Percentiles rank a stretch among this genome's conserved stretches.
Conservation (phyloP, 306 rosid species). For the Erythrophleum fordii region DNA sequence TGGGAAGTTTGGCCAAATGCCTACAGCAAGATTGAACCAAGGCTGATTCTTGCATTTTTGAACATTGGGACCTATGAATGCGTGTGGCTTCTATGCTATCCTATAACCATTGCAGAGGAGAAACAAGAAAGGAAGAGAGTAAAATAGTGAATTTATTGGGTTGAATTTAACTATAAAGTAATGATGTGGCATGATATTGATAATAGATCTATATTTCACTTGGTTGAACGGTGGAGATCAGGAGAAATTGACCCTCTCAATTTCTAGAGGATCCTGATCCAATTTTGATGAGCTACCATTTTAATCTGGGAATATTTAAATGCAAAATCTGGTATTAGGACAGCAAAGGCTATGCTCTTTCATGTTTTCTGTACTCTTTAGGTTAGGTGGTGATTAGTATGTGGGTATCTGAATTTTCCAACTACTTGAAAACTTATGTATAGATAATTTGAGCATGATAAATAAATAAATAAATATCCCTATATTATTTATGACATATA, state of each 20-base stretch:
- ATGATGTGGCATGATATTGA: background rate
- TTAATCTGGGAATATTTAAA: background rate
- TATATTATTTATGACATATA: background rate
- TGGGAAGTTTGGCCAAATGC: background rate
- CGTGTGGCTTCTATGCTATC: background rate
- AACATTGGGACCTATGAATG: background rate
- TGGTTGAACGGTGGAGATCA: background rate
- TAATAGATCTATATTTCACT: background rate
- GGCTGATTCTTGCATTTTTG: background rate
- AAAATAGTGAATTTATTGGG: background rate
- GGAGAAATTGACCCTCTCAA: background rate
- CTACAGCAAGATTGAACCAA: background rate
- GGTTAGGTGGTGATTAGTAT: background rate
- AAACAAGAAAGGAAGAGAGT: background rate
- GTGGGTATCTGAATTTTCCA: no score
- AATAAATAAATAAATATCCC: no score
- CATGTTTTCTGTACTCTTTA: background rate
- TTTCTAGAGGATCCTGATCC: background rate
- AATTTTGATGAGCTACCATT: background rate
- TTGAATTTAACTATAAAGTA: background rate
- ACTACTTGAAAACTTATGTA: no score
- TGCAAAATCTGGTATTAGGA: background rate
- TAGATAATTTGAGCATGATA: no score
- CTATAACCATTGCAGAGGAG: background rate
- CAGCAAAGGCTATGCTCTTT: background rate